Base-by-base conservation (phyloP, 345 rosid genomes). In the Citrus australasica region DNA sequence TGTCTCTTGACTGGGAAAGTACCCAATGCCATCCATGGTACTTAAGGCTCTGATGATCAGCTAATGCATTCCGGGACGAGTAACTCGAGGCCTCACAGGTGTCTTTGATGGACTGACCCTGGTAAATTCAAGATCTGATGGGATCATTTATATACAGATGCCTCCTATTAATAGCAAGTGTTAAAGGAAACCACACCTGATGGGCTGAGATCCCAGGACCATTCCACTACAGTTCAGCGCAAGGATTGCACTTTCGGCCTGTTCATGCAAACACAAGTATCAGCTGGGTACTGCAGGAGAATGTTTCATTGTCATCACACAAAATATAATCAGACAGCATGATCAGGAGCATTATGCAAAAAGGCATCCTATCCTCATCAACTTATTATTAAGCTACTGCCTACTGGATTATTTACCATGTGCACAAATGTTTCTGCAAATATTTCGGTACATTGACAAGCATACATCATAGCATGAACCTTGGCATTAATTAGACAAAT, bases 101-200 rank as follows among this genome's bases (percentile, higher is more conserved):
- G 97, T 94, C 86, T 92, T 92, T 53, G 95, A 92, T 7, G 95
- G 95, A 73, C 95, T 90, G 73, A 94, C 93, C 92, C 95, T 94
- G 76, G 61, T 63, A 60, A n/a, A 24, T 4, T 9, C 25, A 73
- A 68, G 10, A 17, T 56, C 63, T 53, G 74, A n/a, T 1, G n/a
- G 46, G 37, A 60, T 28, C 22, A 25, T 55, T 56, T 67, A 30
- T 67, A 22, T 51, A 10, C 24, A 21, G 9, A 71, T 64, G 74
- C 9, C 21, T 10, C 9, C n/a, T 46, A 63, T 19, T 68, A 64
- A 11, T 17, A 56, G 51, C 27, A n/a, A 56, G 2, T 32, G 79
- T 10, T 67, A 16, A 42, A 6, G 59, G 69, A 42, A 73, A 42
- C 4, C 58, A 60, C 13, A 92, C 98, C 98, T 89, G 78, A 94